These are phyloP conservation scores for Strigomonas galati DNA, from an alignment of 208 protist species.

Conservation along the genomic window DNA sequence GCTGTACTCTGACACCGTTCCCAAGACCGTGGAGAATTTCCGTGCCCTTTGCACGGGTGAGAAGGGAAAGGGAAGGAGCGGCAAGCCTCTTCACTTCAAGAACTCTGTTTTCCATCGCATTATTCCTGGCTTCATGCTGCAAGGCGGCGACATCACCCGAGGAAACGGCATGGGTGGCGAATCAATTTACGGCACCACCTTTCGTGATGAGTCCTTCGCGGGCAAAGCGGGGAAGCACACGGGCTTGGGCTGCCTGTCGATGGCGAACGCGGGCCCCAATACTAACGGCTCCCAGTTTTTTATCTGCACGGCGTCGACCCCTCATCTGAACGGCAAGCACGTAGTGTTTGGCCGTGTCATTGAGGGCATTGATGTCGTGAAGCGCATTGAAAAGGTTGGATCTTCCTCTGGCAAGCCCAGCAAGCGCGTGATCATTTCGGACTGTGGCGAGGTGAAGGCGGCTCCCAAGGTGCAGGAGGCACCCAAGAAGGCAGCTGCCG, in stretches of 20 bases:
- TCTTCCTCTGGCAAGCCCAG: conserved; percentile 70
- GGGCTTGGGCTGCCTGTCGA: conserved; percentile 94
- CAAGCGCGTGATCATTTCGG: conserved; percentile 49
- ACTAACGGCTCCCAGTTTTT: conserved; percentile 97
- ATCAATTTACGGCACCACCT: conserved; percentile 98
- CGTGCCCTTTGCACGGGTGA: conserved; percentile 88
- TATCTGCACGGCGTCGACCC: conserved; percentile 85
- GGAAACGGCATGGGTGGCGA: conserved; percentile 97
- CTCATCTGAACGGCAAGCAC: conserved; percentile 94
- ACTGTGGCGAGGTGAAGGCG: conserved; percentile 73
- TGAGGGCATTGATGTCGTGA: conserved; percentile 83
- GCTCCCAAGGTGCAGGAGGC: conserved; percentile 12
- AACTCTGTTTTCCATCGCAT: conserved; percentile 95
- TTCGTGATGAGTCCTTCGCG: conserved; percentile 96
- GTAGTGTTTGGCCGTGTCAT: conserved; percentile 95
- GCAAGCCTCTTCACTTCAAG: conserved; percentile 97
- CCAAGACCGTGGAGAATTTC: conserved; percentile 94
- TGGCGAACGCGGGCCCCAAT: conserved; percentile 98
- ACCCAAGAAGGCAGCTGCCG: conserved; percentile 12
- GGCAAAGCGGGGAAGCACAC: conserved; percentile 92
- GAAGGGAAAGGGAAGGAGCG: conserved; percentile 82
- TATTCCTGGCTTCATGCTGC: conserved; percentile 96
- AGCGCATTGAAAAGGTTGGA: conserved; percentile 72
- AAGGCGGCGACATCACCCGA: conserved; percentile 98
- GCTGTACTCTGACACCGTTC: conserved; percentile 90